Conservation (phyloP, 2,329 filamentous ascomycete species). For the Colletotrichum eleusines region DNA sequence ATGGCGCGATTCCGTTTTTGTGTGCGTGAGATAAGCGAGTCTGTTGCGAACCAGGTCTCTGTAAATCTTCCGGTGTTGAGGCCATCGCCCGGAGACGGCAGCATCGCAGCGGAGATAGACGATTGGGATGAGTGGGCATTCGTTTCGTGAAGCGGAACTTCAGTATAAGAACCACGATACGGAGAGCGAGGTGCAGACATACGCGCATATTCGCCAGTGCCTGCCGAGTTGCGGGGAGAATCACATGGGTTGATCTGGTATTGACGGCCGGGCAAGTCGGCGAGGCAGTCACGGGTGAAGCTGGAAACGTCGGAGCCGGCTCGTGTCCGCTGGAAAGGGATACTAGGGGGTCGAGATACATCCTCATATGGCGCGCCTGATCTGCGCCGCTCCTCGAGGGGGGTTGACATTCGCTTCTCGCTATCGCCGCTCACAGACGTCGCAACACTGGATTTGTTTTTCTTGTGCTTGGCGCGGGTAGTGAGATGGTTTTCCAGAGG, state of each 20-base stretch:
- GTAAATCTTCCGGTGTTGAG: constrained; percentile 61
- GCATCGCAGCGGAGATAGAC: constrained; percentile 32
- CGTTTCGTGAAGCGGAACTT: constrained; percentile 60
- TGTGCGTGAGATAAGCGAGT: constrained; percentile 66
- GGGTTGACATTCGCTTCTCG: constrained; percentile 71
- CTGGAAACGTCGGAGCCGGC: constrained; percentile 70
- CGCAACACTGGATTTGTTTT: constrained; percentile 72
- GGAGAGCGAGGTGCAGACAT: constrained; percentile 56
- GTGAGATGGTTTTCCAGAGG: constrained; percentile 90
- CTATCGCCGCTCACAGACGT: constrained; percentile 58
- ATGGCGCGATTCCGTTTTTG: constrained; percentile 63
- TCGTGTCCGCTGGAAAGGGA: constrained; percentile 87
- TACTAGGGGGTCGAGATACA: constrained; percentile 62
- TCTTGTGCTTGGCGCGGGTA: constrained; percentile 78
- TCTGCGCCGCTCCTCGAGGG: constrained; percentile 56
- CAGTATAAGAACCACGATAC: constrained; percentile 61
- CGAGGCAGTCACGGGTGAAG: constrained; percentile 65
- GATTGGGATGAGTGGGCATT: constrained; percentile 22
- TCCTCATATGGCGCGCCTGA: constrained; percentile 61
- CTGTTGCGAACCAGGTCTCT: constrained; percentile 67
- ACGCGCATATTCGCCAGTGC: constrained; percentile 61
- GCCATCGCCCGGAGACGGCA: constrained; percentile 45
- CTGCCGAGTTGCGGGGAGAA: constrained; percentile 58
- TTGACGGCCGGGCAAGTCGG: constrained; percentile 67
- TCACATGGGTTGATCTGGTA: constrained; percentile 62